These are phyloP conservation scores for Suillus americanus DNA, from an alignment of 768 basidiomycete species.

Conservation along the genomic window DNA sequence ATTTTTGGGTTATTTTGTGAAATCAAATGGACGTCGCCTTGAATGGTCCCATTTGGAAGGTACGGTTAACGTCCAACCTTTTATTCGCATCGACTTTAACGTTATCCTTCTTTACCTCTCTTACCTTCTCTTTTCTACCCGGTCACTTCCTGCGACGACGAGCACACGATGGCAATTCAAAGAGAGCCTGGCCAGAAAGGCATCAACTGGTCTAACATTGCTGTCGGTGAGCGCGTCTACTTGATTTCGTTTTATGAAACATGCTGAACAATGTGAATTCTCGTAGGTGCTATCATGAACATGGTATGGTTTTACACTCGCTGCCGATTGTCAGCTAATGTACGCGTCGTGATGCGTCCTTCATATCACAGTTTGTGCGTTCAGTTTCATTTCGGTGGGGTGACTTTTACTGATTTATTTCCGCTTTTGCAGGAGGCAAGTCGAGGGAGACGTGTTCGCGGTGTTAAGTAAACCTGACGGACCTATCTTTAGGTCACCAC, in stretches of 20 bases:
- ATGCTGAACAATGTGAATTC: conserved; percentile 16
- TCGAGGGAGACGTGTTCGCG: conserved; percentile 16
- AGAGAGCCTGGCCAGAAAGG: conserved; percentile 91
- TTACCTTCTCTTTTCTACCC: conserved; percentile 10
- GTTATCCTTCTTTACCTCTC: conserved; percentile 4
- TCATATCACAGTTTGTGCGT: conserved; percentile 46
- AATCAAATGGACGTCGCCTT: neutral
- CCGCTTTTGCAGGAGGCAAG: conserved; percentile 64
- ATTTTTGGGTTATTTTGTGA: neutral
- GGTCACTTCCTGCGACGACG: conserved; percentile 16
- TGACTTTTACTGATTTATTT: conserved; percentile 15
- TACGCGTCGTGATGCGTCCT: conserved; percentile 10
- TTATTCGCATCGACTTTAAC: conserved; percentile 9
- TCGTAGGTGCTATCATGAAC: conserved; percentile 93
- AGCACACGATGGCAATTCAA: conserved; percentile 68
- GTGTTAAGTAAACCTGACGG: conserved; percentile 3
- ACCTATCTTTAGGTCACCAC: conserved; percentile 77
- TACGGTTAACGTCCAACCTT: conserved; percentile 7
- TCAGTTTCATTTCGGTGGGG: conserved; percentile 6
- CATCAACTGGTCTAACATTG: conserved; percentile 93
- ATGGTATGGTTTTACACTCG: conserved; percentile 67
- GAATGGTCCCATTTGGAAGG: neutral
- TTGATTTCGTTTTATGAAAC: conserved; percentile 16
- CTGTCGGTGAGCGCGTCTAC: conserved; percentile 66
- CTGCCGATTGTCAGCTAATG: neutral